Conservation (phyloP, 129 eudicot genomes). For the Chrysanthemum seticuspe region DNA sequence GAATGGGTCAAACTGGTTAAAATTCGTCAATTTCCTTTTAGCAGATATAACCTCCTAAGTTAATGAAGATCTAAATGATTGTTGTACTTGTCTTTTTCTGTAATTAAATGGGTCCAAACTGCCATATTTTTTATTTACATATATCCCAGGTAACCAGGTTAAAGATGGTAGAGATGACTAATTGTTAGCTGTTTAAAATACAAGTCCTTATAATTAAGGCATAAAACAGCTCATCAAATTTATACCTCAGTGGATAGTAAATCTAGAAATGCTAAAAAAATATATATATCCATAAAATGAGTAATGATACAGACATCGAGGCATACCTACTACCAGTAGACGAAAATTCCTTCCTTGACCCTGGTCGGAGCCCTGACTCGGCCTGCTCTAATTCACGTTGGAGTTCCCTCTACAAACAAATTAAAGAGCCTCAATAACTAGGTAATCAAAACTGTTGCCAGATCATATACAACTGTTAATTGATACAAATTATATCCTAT, state of each 20-base stretch:
- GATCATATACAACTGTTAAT: not conserved
- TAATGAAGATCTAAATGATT: too few relatives aligned
- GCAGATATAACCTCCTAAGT: too few relatives aligned
- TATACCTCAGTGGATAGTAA: not conserved
- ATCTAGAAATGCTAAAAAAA: not conserved
- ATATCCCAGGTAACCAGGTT: too few relatives aligned
- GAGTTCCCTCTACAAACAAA: slow-evolving; percentile 72
- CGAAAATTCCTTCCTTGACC: slow-evolving; percentile 72
- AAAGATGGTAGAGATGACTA: too few relatives aligned
- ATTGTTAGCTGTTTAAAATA: too few relatives aligned
- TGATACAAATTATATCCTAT: too few relatives aligned
- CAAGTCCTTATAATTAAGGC: too few relatives aligned
- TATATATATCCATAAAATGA: not conserved
- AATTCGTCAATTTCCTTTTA: too few relatives aligned
- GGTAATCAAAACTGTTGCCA: not conserved
- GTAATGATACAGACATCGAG: slow-evolving; percentile 1
- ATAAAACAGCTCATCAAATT: too few relatives aligned
- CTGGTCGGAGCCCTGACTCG: slow-evolving; percentile 66
- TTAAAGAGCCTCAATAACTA: not conserved
- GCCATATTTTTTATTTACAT: too few relatives aligned
- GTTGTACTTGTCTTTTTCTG: too few relatives aligned
- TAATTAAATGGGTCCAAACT: too few relatives aligned
- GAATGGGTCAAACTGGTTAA: not conserved
- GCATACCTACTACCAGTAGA: slow-evolving; percentile 67
- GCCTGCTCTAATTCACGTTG: slow-evolving; percentile 89